Evolutionary conservation across 2,329 filamentous ascomycete genomes (phyloP), one percentile per base, ranked within the genome.

Genomic region (Chrysosphaeria jannelii): DNA sequence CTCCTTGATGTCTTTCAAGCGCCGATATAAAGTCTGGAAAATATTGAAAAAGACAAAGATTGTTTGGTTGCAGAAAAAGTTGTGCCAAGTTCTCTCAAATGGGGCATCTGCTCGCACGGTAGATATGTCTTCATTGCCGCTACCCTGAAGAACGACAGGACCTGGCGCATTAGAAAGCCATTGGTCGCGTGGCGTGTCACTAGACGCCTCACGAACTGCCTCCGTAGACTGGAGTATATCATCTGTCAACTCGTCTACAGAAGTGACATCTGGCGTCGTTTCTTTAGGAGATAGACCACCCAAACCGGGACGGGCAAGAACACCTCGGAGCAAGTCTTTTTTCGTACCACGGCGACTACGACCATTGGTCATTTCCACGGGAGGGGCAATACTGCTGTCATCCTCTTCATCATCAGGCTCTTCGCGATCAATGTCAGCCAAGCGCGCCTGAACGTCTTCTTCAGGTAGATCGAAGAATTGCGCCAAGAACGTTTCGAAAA

Each of bases 41-140:
- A 90, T 67, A 34, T 70, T 74, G 49, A 97, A 71, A 53, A 97
- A 93, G 44, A 85, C 79, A 39, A 78, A 90, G 28, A 97, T 68
- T 4, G 70, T 75, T 35, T 76, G 61, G 41, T 91, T 93, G 40
- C 68, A 69, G 48, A 88, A 97, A 39, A 93, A 63, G 39, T 81
- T 81, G 49, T 76, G 89, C 44, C 62, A 66, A 8, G 65, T 64
- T 22, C 79, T 71, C 33, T 57, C 56, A 44, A 85, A 89, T 27
- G 72, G 66, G 24, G 78, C 71, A 29, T 90, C 76, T 7, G 16
- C 7, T n/a, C 16, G 16, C 7, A 18, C 16, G 16, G 7, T 7
- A n/a, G 7, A 7, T n/a, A 18, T 18, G 7, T 7, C n/a, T 29
- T 46, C 70, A 51, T 57, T 81, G 35, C 58, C 59, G 44, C 54